phyloP scores from a whole-genome alignment of 108 stramenopile genomes.

The Aurantiochytrium sp. region DNA sequence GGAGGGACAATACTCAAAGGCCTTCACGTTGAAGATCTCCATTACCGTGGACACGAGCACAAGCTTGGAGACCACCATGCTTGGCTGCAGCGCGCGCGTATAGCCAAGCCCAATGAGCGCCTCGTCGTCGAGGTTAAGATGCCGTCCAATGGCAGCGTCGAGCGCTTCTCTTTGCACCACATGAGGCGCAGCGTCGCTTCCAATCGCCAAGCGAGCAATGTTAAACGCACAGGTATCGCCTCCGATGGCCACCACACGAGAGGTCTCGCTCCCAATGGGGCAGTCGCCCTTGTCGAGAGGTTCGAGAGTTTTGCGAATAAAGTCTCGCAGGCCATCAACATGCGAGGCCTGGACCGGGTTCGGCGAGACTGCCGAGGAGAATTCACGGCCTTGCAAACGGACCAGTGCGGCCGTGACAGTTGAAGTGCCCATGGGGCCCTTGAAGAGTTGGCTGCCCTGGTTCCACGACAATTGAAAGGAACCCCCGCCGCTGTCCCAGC shows the following conservation, averaged over 20 bases:
- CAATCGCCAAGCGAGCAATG: background rate
- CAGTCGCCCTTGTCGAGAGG: background rate
- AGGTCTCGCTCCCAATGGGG: background rate
- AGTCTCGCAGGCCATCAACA: background rate
- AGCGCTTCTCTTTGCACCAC: background rate
- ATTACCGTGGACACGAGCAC: background rate
- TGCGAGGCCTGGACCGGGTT: background rate
- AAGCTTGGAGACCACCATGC: background rate
- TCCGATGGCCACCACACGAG: background rate
- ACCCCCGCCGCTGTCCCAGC: conserved; percentile 13
- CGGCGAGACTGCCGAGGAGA: background rate
- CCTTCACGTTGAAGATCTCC: background rate
- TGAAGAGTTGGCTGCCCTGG: background rate
- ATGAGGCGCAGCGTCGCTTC: background rate
- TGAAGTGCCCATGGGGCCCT: background rate
- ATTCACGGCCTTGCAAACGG: background rate
- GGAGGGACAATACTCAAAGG: background rate
- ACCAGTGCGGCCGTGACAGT: background rate
- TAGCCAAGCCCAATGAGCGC: background rate
- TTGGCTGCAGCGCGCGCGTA: background rate
- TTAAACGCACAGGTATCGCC: background rate
- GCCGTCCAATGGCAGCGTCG: background rate
- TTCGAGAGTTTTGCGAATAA: background rate
- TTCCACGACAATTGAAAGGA: background rate
- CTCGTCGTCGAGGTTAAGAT: background rate